These are phyloP conservation scores for Aegilops speltoides DNA, from an alignment of 176 grass and related monocot species.

Conservation along the genomic window DNA sequence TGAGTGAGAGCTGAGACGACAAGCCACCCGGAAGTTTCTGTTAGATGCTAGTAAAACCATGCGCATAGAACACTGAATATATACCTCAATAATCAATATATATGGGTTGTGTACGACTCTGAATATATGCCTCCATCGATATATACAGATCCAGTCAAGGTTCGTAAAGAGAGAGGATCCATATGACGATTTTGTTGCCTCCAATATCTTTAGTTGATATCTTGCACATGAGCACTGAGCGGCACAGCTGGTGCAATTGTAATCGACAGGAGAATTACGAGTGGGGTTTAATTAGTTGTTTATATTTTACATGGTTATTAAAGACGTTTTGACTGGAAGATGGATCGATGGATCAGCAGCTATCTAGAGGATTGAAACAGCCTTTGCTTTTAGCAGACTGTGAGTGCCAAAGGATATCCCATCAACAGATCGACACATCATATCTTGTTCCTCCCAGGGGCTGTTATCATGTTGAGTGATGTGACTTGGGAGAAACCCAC, in stretches of 20 bases:
- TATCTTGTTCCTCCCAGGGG: background rate
- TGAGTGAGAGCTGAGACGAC: background rate
- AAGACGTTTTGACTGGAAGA: conserved; percentile 1
- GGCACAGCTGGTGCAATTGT: background rate
- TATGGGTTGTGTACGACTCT: background rate
- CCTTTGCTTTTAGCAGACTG: conserved; percentile 19
- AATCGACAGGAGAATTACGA: background rate
- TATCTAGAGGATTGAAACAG: background rate
- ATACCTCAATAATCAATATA: no score
- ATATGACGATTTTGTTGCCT: background rate
- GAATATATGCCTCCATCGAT: background rate
- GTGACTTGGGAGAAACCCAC: conserved; percentile 8
- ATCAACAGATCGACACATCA: background rate
- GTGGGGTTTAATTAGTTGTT: background rate
- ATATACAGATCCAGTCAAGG: background rate
- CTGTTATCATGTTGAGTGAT: background rate
- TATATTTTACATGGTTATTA: background rate
- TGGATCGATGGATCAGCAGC: background rate
- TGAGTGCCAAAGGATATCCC: background rate
- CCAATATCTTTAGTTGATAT: background rate
- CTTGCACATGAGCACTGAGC: background rate
- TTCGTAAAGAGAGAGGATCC: background rate
- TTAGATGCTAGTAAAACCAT: background rate
- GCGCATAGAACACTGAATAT: background rate
- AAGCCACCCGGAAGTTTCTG: background rate